A percentile compares a stretch with the other conserved stretches of the same genome.
These are phyloP conservation scores for Linderniella brevidens DNA, from an alignment of 257 asterid genomes.

Conservation along the genomic window DNA sequence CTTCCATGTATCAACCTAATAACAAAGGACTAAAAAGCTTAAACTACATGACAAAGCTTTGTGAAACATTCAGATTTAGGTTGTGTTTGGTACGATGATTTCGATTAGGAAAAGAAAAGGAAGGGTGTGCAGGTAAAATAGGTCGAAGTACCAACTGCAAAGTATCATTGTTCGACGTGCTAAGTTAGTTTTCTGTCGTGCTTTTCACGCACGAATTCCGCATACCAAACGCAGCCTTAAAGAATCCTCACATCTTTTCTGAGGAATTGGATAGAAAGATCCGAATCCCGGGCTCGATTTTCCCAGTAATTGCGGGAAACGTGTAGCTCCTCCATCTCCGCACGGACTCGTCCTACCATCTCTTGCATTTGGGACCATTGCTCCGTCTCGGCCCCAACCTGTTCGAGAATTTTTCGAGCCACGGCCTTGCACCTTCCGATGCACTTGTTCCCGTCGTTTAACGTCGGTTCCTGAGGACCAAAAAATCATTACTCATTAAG, in stretches of 20 bases:
- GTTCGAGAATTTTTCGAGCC: conserved; percentile 50
- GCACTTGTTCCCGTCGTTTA: conserved; percentile 30
- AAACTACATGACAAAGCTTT: too few species aligned
- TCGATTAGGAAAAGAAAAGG: too few species aligned
- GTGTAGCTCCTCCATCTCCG: conserved; percentile 66
- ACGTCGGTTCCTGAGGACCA: too few species aligned
- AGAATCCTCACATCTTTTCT: conserved; percentile 29
- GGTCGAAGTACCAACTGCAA: too few species aligned
- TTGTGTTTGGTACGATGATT: too few species aligned
- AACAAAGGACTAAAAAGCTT: too few species aligned
- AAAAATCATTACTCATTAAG: conserved; percentile 36
- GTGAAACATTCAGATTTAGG: neutral
- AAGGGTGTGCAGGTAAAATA: too few species aligned
- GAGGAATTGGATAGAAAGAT: conserved; percentile 30
- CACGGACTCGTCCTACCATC: conserved; percentile 61
- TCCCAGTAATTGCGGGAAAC: conserved; percentile 68
- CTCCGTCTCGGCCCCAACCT: conserved; percentile 82
- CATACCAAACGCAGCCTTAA: too few species aligned
- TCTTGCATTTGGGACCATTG: conserved; percentile 95
- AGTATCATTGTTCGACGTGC: too few species aligned
- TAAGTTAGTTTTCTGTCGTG: too few species aligned
- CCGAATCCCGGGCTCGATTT: conserved; percentile 34
- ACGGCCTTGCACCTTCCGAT: conserved; percentile 69
- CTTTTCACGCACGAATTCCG: too few species aligned
- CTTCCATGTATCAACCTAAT: too few species aligned